Percentiles rank a stretch among this genome's conserved stretches.
phyloP scores from a whole-genome alignment of 441 rosid genomes.

The Gossypium gossypioides region DNA sequence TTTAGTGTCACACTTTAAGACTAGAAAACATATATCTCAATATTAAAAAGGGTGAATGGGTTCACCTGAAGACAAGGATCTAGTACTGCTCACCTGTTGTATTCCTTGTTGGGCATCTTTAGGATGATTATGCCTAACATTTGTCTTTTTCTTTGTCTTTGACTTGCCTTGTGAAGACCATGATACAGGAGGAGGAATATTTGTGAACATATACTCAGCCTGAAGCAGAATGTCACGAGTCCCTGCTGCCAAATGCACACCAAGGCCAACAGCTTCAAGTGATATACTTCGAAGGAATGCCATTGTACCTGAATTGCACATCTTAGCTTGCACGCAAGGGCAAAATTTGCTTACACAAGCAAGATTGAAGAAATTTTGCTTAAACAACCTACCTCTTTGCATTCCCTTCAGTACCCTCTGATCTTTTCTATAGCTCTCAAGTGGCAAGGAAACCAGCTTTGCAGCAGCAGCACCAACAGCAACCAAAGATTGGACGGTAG shows the following conservation, averaged over 20 bases:
- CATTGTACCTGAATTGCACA: conserved; percentile 51
- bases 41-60: not conserved
- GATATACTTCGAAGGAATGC: conserved; percentile 94
- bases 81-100: conserved; percentile 47
- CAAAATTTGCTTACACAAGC: not conserved
- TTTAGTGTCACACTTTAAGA: not conserved
- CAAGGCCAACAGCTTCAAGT: conserved; percentile 91
- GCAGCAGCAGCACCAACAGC: conserved; percentile 78
- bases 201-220: conserved; percentile 59
- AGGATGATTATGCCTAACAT: conserved; percentile 75
- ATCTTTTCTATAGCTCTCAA: conserved; percentile 85
- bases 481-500: conserved; percentile 68
- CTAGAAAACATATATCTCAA: not conserved
- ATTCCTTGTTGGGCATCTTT: conserved; percentile 86
- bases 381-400: conserved; percentile 69
- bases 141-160: conserved; percentile 28
- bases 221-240: conserved; percentile 74
- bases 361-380: conserved; percentile 5
- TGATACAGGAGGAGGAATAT: conserved; percentile 47
- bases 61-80: not conserved
- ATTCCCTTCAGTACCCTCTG: conserved; percentile 76
- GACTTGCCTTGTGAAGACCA: conserved; percentile 33
- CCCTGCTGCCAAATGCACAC: conserved; percentile 93
- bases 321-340: conserved; percentile 1
- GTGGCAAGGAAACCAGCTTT: conserved; percentile 79